These are phyloP conservation scores for Prunus mira DNA, from an alignment of 306 rosid species.

Conservation along the genomic window DNA sequence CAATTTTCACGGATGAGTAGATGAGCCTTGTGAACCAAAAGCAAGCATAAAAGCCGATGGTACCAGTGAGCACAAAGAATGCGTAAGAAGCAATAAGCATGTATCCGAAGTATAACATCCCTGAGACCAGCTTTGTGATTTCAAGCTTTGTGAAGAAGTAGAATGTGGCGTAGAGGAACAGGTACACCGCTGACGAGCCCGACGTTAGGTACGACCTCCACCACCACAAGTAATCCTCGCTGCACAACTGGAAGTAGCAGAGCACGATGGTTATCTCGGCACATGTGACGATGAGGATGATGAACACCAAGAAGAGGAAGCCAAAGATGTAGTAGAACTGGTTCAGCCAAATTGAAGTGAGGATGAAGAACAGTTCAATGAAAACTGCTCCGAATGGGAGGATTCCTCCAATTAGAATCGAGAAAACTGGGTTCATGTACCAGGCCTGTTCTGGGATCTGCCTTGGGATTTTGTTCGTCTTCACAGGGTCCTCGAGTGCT, in stretches of 20 bases:
- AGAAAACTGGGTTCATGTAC: slow-evolving; percentile 94
- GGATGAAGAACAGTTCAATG: slow-evolving; percentile 97
- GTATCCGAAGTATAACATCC: slow-evolving; percentile 80
- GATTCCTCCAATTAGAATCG: slow-evolving; percentile 91
- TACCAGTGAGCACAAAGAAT: slow-evolving; percentile 91
- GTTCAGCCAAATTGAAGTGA: slow-evolving; percentile 97
- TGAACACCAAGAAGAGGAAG: slow-evolving; percentile 90
- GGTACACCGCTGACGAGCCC: slow-evolving; percentile 92
- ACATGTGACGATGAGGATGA: slow-evolving; percentile 83
- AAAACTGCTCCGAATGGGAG: slow-evolving; percentile 97
- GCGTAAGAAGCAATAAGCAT: slow-evolving; percentile 94
- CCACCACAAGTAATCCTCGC: slow-evolving; percentile 99
- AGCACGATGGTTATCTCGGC: slow-evolving; percentile 96
- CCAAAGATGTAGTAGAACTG: slow-evolving; percentile 99
- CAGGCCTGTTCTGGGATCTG: slow-evolving; percentile 99
- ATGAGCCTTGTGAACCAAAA: slow-evolving; percentile 97
- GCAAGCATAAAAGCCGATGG: slow-evolving; percentile 96
- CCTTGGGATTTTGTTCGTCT: slow-evolving; percentile 96
- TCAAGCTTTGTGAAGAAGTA: slow-evolving; percentile 99
- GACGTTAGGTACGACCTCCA: slow-evolving; percentile 96
- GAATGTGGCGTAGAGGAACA: slow-evolving; percentile 90
- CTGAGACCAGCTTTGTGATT: slow-evolving; percentile 92
- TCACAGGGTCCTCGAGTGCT: slow-evolving; percentile 94
- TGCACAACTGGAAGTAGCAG: slow-evolving; percentile 98
- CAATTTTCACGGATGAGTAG: slow-evolving; percentile 97